Evolutionary conservation across 805 yeast genomes (phyloP), one percentile per base, ranked within the genome.

Genomic region (Metschnikowia santaceciliae): DNA sequence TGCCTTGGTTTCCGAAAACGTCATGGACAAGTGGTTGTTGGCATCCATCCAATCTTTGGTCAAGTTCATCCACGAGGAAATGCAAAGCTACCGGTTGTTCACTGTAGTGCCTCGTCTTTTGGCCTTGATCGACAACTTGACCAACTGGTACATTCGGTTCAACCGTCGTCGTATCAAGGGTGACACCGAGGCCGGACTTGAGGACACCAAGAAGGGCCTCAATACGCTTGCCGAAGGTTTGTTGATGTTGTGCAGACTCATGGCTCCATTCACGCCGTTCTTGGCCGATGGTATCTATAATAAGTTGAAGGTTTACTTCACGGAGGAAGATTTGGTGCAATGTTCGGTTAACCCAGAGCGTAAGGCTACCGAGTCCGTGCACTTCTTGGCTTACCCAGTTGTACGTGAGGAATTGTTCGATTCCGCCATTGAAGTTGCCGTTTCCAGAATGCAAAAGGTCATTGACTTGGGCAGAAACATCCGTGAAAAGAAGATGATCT

Each of bases 201-300:
- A 83, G 50, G 99, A 94, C 66, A 86, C 97, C 62, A 70, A 83
- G 60, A 81, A 80, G 63, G 97, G 97, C 44, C 80, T 94, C 64
- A 94, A 94, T 74, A 88, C 97, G 22, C 77, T 94, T 70, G 84
- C 91, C 51, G 96, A 90, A 68, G 96, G 94, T 33, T 77, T 91
- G 61, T 87, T 88, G 69, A 89, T 90, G 42, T 83, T 94, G 64
- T 86, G 83, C 47, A 84, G 97, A 68, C 95, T 96, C 45, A 92
- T 94, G 97, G 98, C 98, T 52, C 99, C 99, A 58, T 94, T 94
- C 75, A 91, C 98, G 48, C 99, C 99, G 58, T 95, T 86, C 79
- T 78, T 95, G 70, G 78, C 98, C 46, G 99, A 94, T 65, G 82
- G 81, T 63, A 88, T 94, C 61, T 94, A 91, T 74, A 86, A 82